Base-by-base conservation (phyloP, 106 monocot species). In the Phalaenopsis equestris region DNA sequence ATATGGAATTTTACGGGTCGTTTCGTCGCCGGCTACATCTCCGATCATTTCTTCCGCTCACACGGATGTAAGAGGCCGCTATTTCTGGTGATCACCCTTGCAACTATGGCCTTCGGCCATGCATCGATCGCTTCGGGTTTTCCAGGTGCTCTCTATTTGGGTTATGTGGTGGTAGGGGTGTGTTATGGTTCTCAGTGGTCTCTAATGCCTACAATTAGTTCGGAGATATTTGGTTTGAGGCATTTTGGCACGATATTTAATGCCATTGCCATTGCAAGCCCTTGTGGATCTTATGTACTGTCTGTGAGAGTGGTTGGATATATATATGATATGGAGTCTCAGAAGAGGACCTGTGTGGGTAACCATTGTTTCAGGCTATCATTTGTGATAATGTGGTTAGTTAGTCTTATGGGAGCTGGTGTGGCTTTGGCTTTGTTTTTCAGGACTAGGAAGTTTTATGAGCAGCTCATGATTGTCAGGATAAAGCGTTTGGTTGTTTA, bases 1-100 rank as follows among this genome's bases (percentile, higher is more conserved):
- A 93, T 99, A 76, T 99, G 98, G 98, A 99, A 99, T 68, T 99
- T 95, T 68, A 80, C 88, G 0, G 98, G 98, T 1, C 88, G 94
- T 3, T 93, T 95, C 55, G 83, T 88, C 2, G 82, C 79, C 0
- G 98, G 98, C 21, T 91, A 90, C 67, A 64, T 87, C 3, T 94
- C 94, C 2, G 94, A 99, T 81, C 85, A 91, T 55, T 88, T 94
- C 39, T 88, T 94, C n/a, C 82, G 49, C 2, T 55, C 61, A 9
- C 73, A 46, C 65, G 89, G 92, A 6, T 81, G 61, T 41, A 79
- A 87, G 18, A 77, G 87, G 42, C 90, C 85, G 3, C 5, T 85
- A 19, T 85, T 87, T 72, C 85, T 87, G 75, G 68, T 82, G 16
- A 45, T 81, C 19, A 85, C 87, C 1, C 81, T 85, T 4, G 85